Evolutionary conservation across 495 filamentous ascomycete genomes (phyloP).

Genomic region (Parathielavia appendiculata): DNA sequence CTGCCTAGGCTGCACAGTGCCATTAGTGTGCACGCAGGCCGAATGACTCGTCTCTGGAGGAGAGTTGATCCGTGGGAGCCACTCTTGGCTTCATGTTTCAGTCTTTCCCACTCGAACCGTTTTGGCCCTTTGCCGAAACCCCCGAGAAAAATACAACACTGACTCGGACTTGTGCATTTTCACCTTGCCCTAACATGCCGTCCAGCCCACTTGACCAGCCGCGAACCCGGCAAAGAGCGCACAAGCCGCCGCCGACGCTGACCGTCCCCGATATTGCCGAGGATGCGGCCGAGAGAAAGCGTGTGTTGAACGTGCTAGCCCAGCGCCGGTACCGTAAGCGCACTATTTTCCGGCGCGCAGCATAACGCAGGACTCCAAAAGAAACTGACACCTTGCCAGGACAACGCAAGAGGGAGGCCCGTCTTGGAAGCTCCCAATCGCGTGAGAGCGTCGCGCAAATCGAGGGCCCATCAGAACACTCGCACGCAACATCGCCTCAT

Average conservation of each 20-base stretch:
- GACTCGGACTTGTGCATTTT: no score
- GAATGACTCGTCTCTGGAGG: no score
- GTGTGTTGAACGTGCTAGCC: slow-evolving; percentile 46
- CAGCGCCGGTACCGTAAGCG: slow-evolving; percentile 49
- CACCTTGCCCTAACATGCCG: no score
- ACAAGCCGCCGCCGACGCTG: slow-evolving; percentile 26
- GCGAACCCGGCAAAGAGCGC: slow-evolving; percentile 26
- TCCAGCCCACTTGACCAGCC: no score
- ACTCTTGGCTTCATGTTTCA: no score
- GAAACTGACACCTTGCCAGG: slow-evolving; percentile 17
- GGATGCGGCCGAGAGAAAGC: slow-evolving; percentile 43
- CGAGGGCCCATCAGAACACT: neutral
- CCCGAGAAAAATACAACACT: no score
- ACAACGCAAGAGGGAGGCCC: slow-evolving; percentile 25
- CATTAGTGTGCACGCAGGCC: no score
- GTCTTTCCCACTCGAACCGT: no score
- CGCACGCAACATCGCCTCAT: no score
- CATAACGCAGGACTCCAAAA: neutral
- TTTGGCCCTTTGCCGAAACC: no score
- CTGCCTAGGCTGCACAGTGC: no score
- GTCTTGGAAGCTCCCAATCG: neutral
- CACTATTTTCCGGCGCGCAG: neutral
- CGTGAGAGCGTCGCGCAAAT: neutral
- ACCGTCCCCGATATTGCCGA: slow-evolving; percentile 33
- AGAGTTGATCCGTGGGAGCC: no score